These are phyloP conservation scores for Aspergillus sclerotioniger DNA, from an alignment of 495 filamentous ascomycete species.

Conservation along the genomic window DNA sequence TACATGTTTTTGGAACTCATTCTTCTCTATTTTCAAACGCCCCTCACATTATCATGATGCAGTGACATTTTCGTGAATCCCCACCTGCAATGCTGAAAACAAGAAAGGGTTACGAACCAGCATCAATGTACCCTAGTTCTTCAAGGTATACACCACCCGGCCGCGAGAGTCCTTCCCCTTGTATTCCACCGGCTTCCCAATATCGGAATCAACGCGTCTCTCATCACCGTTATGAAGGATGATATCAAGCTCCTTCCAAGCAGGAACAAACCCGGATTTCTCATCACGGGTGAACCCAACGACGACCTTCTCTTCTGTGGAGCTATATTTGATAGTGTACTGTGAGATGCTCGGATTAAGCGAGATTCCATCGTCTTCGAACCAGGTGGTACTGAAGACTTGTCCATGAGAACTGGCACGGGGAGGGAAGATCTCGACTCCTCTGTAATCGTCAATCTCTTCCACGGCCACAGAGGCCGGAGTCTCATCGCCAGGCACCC, in stretches of 20 bases:
- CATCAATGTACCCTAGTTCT: conserved; percentile 5
- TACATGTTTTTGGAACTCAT: no score
- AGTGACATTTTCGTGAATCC: background rate
- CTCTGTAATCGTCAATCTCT: conserved; percentile 61
- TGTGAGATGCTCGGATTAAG: conserved; percentile 38
- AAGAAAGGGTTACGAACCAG: background rate
- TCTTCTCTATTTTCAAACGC: no score
- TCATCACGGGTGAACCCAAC: conserved; percentile 41
- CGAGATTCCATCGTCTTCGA: conserved; percentile 64
- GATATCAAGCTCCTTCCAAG: conserved; percentile 54
- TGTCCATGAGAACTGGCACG: conserved; percentile 31
- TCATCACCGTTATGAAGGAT: conserved; percentile 52
- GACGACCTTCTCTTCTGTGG: conserved; percentile 41
- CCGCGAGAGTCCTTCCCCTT: conserved; percentile 35
- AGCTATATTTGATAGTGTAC: conserved; percentile 45
- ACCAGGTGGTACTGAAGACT: conserved; percentile 52
- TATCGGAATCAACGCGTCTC: conserved; percentile 38
- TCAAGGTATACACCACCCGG: conserved; percentile 38
- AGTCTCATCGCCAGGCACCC: conserved; percentile 53
- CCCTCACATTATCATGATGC: background rate
- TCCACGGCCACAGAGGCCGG: conserved; percentile 48
- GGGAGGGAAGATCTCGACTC: conserved; percentile 63
- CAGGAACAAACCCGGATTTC: conserved; percentile 41
- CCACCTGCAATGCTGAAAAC: background rate
- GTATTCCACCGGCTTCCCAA: conserved; percentile 29